Evolutionary conservation across 2,329 filamentous ascomycete genomes (phyloP).

Genomic region (Cladosporium sphaerospermum): DNA sequence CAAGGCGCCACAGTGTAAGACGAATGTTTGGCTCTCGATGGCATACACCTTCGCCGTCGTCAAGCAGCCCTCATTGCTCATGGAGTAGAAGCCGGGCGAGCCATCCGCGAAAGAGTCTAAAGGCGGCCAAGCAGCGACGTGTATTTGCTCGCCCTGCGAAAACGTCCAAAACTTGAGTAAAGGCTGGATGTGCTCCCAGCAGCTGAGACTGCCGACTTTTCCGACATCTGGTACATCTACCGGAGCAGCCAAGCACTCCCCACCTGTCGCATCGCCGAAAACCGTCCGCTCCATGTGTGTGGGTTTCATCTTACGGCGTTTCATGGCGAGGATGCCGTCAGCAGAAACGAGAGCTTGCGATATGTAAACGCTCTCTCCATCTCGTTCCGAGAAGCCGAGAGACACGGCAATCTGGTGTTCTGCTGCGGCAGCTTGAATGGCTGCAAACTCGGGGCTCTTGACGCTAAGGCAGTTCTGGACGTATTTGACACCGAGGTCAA

Average conservation of each 20-base stretch:
- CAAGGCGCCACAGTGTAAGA: constrained; percentile 48
- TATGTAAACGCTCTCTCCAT: constrained; percentile 36
- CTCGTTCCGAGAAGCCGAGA: constrained; percentile 36
- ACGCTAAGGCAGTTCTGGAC: constrained; percentile 39
- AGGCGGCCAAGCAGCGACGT: constrained; percentile 35
- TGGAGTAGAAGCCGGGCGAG: constrained; percentile 30
- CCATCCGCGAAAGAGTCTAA: constrained; percentile 28
- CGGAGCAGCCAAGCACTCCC: constrained; percentile 31
- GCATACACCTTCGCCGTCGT: constrained; percentile 48
- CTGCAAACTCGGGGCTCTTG: constrained; percentile 38
- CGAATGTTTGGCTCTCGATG: constrained; percentile 50
- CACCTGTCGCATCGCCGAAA: constrained; percentile 35
- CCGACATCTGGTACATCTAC: constrained; percentile 28
- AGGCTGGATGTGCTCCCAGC: constrained; percentile 33
- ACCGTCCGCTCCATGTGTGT: constrained; percentile 41
- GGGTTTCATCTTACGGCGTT: constrained; percentile 37
- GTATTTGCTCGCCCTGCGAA: constrained; percentile 27
- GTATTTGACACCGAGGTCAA: constrained; percentile 35
- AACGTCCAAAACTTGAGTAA: constrained; percentile 21
- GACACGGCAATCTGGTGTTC: constrained; percentile 31
- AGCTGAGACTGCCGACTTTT: constrained; percentile 28
- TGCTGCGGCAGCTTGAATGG: constrained; percentile 34
- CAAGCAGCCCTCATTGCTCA: constrained; percentile 29
- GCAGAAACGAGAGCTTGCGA: constrained; percentile 33
- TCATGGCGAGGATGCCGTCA: constrained; percentile 31